Conservation (phyloP, 352 stramenopile species). For the Pythium aristosporum region DNA sequence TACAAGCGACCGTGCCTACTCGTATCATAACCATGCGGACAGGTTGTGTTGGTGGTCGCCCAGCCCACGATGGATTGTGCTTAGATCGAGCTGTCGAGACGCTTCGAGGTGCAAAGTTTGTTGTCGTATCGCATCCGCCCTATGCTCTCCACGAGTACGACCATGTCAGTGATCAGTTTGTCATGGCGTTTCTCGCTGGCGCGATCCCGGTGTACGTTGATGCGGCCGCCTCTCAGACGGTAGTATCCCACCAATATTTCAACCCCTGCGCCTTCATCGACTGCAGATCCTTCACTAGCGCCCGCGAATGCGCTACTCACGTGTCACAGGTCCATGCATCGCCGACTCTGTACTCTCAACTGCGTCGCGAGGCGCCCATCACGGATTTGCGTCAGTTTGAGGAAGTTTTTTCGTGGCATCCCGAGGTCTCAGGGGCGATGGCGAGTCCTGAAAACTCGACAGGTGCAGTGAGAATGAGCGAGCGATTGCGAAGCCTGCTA, state of each 20-base stretch:
- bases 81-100: not conserved
- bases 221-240: slow-evolving; percentile 31
- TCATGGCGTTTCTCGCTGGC: slow-evolving; percentile 51
- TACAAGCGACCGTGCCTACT: not conserved
- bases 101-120: not conserved
- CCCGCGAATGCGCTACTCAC: not conserved
- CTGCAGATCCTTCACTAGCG: not conserved
- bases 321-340: not conserved
- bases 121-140: not conserved
- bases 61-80: not conserved
- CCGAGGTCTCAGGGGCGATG: not conserved
- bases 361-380: slow-evolving; percentile 32
- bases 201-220: slow-evolving; percentile 52
- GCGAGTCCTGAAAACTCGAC: not conserved
- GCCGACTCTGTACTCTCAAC: slow-evolving; percentile 30
- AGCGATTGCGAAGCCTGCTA: not conserved
- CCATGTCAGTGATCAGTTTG: slow-evolving; percentile 52
- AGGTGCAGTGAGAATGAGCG: not conserved
- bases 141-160: slow-evolving; percentile 28
- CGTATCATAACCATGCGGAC: not conserved
- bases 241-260: not conserved
- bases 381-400: slow-evolving; percentile 22
- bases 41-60: not conserved
- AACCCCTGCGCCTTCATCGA: not conserved
- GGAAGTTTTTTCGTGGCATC: slow-evolving; percentile 44